Percentiles rank a stretch among this genome's conserved stretches.
These are phyloP conservation scores for Suhomyces kilbournensis DNA, from an alignment of 805 yeast species.

Conservation along the genomic window DNA sequence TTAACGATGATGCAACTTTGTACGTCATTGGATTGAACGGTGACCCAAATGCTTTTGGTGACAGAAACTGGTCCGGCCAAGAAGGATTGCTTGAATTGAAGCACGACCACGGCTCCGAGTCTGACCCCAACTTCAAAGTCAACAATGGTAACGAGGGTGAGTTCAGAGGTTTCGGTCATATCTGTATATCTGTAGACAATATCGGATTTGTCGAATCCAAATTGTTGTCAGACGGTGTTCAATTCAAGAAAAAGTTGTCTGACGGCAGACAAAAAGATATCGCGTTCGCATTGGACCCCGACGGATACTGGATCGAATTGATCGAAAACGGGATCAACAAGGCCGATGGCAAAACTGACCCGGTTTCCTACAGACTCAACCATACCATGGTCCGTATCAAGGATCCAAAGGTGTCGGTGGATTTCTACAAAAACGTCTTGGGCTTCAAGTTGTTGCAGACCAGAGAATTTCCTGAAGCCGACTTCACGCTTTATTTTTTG, in stretches of 20 bases:
- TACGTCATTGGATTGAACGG: conserved; percentile 59
- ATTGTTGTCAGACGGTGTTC: conserved; percentile 60
- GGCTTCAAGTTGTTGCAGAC: conserved; percentile 75
- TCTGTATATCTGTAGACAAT: conserved; percentile 83
- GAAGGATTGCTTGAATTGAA: conserved; percentile 80
- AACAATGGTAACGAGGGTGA: conserved; percentile 86
- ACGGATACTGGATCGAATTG: conserved; percentile 95
- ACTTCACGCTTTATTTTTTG: conserved; percentile 82
- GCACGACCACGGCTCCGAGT: conserved; percentile 74
- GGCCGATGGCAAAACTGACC: conserved; percentile 37
- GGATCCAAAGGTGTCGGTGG: conserved; percentile 73
- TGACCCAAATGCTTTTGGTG: conserved; percentile 34
- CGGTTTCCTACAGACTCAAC: conserved; percentile 56
- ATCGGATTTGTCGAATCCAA: conserved; percentile 58
- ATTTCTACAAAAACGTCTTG: conserved; percentile 72
- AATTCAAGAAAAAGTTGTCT: conserved; percentile 74
- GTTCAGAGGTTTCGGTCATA: conserved; percentile 89
- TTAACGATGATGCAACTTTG: conserved; percentile 55
- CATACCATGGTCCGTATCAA: conserved; percentile 92
- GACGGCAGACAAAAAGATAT: conserved; percentile 93
- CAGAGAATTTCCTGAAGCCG: conserved; percentile 59
- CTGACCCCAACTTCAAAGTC: conserved; percentile 50
- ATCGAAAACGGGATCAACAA: conserved; percentile 54
- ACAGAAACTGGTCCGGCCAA: conserved; percentile 41
- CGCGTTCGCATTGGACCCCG: conserved; percentile 94